phyloP scores from a whole-genome alignment of 768 basidiomycete species.

The Ephemerocybe angulata region DNA sequence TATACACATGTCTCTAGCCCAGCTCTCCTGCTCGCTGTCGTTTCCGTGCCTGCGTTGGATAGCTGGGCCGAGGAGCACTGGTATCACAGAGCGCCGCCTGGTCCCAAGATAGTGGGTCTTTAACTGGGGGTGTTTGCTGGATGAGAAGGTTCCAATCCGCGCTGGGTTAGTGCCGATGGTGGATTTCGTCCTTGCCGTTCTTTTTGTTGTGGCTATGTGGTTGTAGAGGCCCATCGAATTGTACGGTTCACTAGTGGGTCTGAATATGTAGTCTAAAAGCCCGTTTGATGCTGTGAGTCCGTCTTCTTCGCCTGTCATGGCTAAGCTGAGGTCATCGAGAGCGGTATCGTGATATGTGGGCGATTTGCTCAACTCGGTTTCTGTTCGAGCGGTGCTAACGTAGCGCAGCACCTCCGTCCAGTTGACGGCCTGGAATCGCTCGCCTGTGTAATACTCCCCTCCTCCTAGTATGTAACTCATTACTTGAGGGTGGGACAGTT shows the following conservation, averaged over 20 bases:
- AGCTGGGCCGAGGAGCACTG: background rate
- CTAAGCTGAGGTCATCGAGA: too few species aligned
- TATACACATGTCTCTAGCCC: slow-evolving; percentile 10
- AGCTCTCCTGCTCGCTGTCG: background rate
- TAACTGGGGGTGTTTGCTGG: background rate
- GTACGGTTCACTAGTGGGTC: background rate
- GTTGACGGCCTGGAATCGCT: too few species aligned
- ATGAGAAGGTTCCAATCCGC: background rate
- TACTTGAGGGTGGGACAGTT: too few species aligned
- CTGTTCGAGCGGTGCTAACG: too few species aligned
- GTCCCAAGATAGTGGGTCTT: background rate
- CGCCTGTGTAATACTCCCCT: too few species aligned
- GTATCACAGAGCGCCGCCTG: background rate
- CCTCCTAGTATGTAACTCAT: too few species aligned
- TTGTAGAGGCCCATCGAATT: background rate
- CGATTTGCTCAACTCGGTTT: too few species aligned
- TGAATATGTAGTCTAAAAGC: background rate
- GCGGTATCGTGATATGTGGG: too few species aligned
- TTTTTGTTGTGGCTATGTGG: background rate
- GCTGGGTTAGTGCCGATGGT: background rate
- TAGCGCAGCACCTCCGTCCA: too few species aligned
- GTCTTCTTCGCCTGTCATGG: background rate
- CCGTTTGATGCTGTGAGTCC: background rate
- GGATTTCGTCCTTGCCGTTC: background rate
- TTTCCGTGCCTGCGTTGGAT: background rate